Percentiles rank a stretch among this genome's conserved stretches.
Evolutionary conservation across 2,329 filamentous ascomycete species (phyloP).

Genomic region (Plenodomus tracheiphilus): DNA sequence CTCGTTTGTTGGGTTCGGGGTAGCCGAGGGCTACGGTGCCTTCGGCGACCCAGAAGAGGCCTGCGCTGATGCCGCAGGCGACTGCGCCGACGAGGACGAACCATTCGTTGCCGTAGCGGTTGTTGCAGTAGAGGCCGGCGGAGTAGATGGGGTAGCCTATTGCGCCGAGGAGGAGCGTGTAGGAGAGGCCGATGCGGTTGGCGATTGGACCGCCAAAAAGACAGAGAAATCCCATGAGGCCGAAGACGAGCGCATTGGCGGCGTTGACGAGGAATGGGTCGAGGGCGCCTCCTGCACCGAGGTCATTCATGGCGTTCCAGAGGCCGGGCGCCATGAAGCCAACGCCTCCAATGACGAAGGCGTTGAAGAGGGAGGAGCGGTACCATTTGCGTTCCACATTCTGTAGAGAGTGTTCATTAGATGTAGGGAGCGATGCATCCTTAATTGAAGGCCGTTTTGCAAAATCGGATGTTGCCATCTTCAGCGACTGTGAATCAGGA

Average conservation of each 20-base stretch:
- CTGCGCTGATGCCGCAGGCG: slow-evolving; percentile 54
- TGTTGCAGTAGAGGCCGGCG: slow-evolving; percentile 54
- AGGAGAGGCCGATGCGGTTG: slow-evolving; percentile 54
- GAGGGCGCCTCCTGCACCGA: slow-evolving; percentile 57
- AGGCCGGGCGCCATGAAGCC: slow-evolving; percentile 49
- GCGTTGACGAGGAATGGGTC: slow-evolving; percentile 57
- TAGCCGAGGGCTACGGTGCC: slow-evolving; percentile 56
- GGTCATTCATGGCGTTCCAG: slow-evolving; percentile 60
- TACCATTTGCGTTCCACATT: slow-evolving; percentile 48
- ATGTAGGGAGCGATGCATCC: slow-evolving; percentile 12
- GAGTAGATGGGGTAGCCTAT: slow-evolving; percentile 55
- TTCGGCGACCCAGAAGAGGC: slow-evolving; percentile 57
- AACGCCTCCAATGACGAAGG: slow-evolving; percentile 56
- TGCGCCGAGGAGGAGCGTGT: slow-evolving; percentile 51
- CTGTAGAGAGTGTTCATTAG: slow-evolving; percentile 7
- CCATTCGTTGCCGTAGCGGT: slow-evolving; percentile 57
- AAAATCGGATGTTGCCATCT: slow-evolving; percentile 9
- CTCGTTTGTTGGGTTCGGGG: slow-evolving; percentile 53
- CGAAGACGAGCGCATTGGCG: slow-evolving; percentile 57
- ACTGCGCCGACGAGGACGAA: slow-evolving; percentile 55
- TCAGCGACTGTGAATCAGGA: no score
- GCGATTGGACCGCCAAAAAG: slow-evolving; percentile 54
- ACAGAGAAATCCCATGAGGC: slow-evolving; percentile 52
- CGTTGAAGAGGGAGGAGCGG: slow-evolving; percentile 57
- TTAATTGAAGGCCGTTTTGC: slow-evolving; percentile 14